A percentile compares a stretch with the other conserved stretches of the same genome.
Evolutionary conservation across 805 yeast species (phyloP).

Genomic region (Saccharomycopsis fodiens): DNA sequence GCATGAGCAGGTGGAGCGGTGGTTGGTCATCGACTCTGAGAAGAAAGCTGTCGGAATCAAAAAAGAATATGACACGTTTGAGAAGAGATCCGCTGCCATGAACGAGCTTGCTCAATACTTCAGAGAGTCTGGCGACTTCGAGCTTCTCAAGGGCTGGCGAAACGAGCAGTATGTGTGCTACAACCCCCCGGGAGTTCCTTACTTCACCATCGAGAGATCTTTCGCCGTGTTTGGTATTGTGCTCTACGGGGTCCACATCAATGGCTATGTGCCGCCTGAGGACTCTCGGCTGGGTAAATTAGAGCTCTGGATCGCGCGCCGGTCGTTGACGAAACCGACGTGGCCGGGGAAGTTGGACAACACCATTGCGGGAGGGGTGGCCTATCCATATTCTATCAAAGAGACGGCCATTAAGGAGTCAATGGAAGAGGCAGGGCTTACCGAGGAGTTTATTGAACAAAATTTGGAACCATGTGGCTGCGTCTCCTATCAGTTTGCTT

Average conservation of each 20-base stretch:
- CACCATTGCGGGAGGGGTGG: conserved; percentile 93
- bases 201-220: conserved; percentile 71
- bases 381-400: conserved; percentile 63
- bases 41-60: conserved; percentile 27
- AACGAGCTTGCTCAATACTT: conserved; percentile 36
- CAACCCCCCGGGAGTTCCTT: conserved; percentile 45
- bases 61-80: conserved; percentile 30
- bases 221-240: conserved; percentile 77
- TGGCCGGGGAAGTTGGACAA: conserved; percentile 90
- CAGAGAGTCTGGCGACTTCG: conserved; percentile 29
- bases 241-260: conserved; percentile 85
- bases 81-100: conserved; percentile 35
- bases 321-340: conserved; percentile 74
- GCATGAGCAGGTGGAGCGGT: conserved; percentile 12
- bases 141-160: conserved; percentile 68
- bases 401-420: conserved; percentile 85
- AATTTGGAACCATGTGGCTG: conserved; percentile 51
- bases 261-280: conserved; percentile 58
- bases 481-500: conserved; percentile 52
- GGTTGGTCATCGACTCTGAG: conserved; percentile 24
- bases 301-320: conserved; percentile 76
- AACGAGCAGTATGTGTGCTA: conserved; percentile 73
- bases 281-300: conserved; percentile 32
- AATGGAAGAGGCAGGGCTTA: conserved; percentile 84
- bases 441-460: conserved; percentile 38